These are phyloP conservation scores for Termitomyces sp. DNA, from an alignment of 768 basidiomycete genomes.

Conservation along the genomic window DNA sequence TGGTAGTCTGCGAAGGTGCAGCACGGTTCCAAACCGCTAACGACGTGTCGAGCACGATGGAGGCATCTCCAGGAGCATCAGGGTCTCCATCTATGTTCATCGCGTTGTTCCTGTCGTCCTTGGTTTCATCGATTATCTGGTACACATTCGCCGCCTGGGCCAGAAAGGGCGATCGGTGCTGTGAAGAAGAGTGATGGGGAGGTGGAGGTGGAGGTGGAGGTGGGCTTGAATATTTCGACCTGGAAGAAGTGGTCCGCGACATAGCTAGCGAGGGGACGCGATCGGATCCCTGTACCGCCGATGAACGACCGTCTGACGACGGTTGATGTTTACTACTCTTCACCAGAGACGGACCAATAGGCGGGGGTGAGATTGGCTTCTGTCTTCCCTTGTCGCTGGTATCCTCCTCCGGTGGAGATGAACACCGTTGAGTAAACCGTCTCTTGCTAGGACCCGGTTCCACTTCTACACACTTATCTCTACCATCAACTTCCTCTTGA, in stretches of 20 bases:
- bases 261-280: neutral
- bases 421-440: neutral
- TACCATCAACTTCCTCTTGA: neutral
- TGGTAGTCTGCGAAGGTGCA: conserved; percentile 3
- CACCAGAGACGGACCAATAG: neutral
- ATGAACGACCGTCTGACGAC: neutral
- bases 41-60: conserved; percentile 49
- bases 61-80: neutral
- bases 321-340: neutral
- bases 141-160: neutral
- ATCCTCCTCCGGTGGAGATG: neutral
- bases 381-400: neutral
- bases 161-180: neutral
- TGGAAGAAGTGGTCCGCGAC: neutral
- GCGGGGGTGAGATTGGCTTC: neutral
- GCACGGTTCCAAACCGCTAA: conserved; percentile 42
- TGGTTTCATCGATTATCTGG: neutral
- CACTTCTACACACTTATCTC: neutral
- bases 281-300: neutral
- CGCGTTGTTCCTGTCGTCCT: neutral
- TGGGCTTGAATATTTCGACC: neutral
- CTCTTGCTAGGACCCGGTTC: conserved; percentile 5
- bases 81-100: conserved; percentile 13
- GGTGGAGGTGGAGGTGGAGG: neutral
- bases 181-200: neutral